Evolutionary conservation across 2,329 filamentous ascomycete species (phyloP), one percentile per base, ranked within the genome.

Genomic region (Ustilaginoidea virens): DNA sequence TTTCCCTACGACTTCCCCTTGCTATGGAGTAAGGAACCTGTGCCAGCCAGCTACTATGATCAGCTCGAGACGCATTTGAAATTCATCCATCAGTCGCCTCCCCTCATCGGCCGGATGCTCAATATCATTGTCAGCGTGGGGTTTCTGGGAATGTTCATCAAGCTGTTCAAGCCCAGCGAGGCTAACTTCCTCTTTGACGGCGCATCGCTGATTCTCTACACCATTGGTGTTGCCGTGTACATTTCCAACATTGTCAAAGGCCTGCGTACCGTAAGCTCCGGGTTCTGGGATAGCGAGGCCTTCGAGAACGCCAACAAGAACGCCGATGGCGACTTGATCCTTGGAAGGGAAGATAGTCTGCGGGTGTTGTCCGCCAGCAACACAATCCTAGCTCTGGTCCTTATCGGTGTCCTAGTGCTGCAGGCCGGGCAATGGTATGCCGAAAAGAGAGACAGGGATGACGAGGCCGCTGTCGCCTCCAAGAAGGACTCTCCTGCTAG

Each of bases 381-480:
- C 56, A 96, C 90, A 3, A 98, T 98, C 49, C 58, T 96, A 33
- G 90, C 87, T 20, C 67, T 98, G 25, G 83, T 98, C 17, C 58
- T 98, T 30, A 76, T 96, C 3, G 90, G 90, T 5, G 81, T 98
- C 7, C 52, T 98, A 39, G 81, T 94, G 19, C 58, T 98, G 47
- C 90, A 98, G 69, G 83, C 83, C 13, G 90, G 90, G 8, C 83
- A 96, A 66, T 96, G 87, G 90, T 98, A 98, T 59, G 90, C 90
- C 16, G 86, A 96, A 67, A 69, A 81, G 49, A 92, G 92, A 60
- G 86, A 96, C 55, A 66, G 67, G 46, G 79, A 86, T 50, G 86
- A 94, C 53, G 64, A 69, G 32, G 72, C 70, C 46, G 68, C 72
- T 48, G 64, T 77, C 38, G 69, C 74, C 40, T 43, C 31, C 5